phyloP scores from a whole-genome alignment of 2,329 filamentous ascomycete species.

The Monilinia polystroma region DNA sequence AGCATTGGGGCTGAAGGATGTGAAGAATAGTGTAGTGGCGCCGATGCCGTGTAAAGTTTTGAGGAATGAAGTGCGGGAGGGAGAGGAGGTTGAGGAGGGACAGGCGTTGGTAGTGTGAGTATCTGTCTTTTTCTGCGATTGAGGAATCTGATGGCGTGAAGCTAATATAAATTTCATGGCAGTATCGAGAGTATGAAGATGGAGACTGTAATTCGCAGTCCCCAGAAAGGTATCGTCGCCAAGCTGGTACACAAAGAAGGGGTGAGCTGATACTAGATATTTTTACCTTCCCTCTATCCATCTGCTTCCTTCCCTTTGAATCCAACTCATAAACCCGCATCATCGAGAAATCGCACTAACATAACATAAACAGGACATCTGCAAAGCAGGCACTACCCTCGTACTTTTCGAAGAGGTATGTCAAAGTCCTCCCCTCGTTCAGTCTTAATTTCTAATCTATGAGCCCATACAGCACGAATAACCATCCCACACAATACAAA shows the following conservation, averaged over 20 bases:
- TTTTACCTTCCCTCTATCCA: neutral
- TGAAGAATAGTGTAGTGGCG: constrained; percentile 77
- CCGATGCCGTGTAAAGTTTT: constrained; percentile 98
- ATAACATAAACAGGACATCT: constrained; percentile 59
- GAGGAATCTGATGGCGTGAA: neutral
- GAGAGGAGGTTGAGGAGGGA: constrained; percentile 79
- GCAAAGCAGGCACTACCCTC: constrained; percentile 72
- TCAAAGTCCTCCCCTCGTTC: neutral
- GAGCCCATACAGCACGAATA: constrained; percentile 2
- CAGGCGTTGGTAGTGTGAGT: constrained; percentile 79
- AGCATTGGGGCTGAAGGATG: constrained; percentile 79
- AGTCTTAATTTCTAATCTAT: neutral
- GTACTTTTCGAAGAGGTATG: constrained; percentile 64
- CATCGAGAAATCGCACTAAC: neutral
- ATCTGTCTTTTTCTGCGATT: constrained; percentile 28
- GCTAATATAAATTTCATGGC: constrained; percentile 32
- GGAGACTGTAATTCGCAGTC: constrained; percentile 80
- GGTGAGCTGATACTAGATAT: constrained; percentile 50
- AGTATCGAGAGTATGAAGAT: constrained; percentile 88
- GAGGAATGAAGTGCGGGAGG: constrained; percentile 81
- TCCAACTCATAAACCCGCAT: neutral
- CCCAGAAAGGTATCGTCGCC: constrained; percentile 69
- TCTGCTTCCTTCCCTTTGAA: neutral
- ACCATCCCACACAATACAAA: neutral
- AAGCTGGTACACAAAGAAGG: constrained; percentile 73